These are phyloP conservation scores for Elaeagnus macrophylla DNA, from an alignment of 306 rosid species.

Conservation along the genomic window DNA sequence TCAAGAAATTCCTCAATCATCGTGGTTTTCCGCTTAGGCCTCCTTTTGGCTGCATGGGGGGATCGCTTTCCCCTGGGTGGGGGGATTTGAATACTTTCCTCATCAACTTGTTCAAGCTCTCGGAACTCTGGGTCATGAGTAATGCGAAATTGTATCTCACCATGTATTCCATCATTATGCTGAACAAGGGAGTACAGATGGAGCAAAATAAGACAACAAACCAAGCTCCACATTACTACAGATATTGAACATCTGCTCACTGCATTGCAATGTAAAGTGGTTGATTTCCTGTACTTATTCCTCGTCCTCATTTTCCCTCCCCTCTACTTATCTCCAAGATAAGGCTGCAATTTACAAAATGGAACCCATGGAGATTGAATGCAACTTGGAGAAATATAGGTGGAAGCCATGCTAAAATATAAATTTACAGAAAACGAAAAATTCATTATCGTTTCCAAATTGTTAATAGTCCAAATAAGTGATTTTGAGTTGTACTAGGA, in stretches of 20 bases:
- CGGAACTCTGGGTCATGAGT: conserved; percentile 47
- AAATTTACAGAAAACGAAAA: conserved; percentile 6
- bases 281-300: conserved; percentile 80
- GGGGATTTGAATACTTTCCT: conserved; percentile 67
- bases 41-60: conserved; percentile 80
- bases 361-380: conserved; percentile 56
- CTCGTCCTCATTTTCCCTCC: conserved; percentile 75
- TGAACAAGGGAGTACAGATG: conserved; percentile 40
- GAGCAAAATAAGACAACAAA: conserved; percentile 66
- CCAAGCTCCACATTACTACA: conserved; percentile 59
- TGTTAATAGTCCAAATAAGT: background rate
- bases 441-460: background rate
- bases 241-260: conserved; percentile 62
- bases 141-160: conserved; percentile 29
- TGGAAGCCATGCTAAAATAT: conserved; percentile 24
- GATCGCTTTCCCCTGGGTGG: conserved; percentile 92
- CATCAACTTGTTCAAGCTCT: conserved; percentile 80
- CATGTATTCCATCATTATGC: conserved; percentile 25
- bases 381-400: conserved; percentile 27
- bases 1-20: conserved; percentile 88
- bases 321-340: conserved; percentile 47
- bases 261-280: conserved; percentile 59
- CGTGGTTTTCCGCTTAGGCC: conserved; percentile 61
- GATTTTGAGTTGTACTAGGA: conserved; percentile 3
- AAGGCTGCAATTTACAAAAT: conserved; percentile 60